Conservation (phyloP, 2,329 filamentous ascomycete genomes). For the Diplodia scrobiculata region DNA sequence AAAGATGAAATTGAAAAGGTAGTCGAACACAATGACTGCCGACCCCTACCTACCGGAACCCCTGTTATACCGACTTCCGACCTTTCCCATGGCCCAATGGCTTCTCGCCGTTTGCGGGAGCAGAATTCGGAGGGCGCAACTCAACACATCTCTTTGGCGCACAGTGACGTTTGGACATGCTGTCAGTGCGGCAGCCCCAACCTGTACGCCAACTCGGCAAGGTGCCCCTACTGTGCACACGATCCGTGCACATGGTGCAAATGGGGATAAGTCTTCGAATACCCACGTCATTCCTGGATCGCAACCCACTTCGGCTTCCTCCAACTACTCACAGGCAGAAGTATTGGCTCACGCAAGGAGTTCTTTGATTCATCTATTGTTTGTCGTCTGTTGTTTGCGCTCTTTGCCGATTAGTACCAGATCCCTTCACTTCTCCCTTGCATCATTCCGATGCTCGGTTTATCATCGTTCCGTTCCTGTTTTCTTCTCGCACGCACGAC, state of each 20-base stretch:
- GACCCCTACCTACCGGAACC: too few relatives aligned
- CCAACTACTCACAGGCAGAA: not conserved
- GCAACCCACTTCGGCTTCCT: not conserved
- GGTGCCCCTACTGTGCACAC: not conserved
- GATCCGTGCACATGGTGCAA: not conserved
- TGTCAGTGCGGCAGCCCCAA: not conserved
- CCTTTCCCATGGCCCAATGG: too few relatives aligned
- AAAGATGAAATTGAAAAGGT: too few relatives aligned
- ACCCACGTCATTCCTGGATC: too few relatives aligned
- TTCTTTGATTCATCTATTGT: not conserved
- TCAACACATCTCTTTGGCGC: not conserved
- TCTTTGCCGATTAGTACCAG: not conserved
- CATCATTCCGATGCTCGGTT: not conserved
- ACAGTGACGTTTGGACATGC: not conserved
- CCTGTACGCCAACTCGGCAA: not conserved
- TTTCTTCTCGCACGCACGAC: not conserved
- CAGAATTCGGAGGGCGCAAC: not conserved
- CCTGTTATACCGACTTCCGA: too few relatives aligned
- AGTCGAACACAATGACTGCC: too few relatives aligned
- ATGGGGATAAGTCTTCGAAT: not conserved
- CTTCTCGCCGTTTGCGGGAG: too few relatives aligned
- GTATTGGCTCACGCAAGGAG: conserved; percentile 7
- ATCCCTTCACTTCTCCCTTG: conserved; percentile 1
- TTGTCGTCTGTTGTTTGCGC: not conserved
- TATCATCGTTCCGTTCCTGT: not conserved